Conservation (phyloP, 1,284 basidiomycete genomes). For the Microbotryum intermedium region DNA sequence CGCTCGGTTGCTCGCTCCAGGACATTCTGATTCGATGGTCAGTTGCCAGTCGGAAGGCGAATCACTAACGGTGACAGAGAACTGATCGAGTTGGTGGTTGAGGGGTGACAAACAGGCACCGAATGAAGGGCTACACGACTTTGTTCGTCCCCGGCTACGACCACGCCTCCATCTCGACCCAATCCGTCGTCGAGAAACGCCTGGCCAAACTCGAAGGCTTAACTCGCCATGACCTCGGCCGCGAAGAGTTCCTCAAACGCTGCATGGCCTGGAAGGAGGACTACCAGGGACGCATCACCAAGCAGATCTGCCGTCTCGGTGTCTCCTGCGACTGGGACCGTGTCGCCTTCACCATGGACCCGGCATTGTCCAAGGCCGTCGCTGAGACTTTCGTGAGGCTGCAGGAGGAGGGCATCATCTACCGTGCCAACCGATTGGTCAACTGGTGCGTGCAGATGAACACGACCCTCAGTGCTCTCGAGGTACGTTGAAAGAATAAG, state of each 20-base stretch:
- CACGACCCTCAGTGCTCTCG: conserved; percentile 92
- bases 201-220: conserved; percentile 73
- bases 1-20: conserved; percentile 84
- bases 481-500: conserved; percentile 58
- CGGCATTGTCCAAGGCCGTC: conserved; percentile 77
- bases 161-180: conserved; percentile 97
- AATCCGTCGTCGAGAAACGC: conserved; percentile 94
- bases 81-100: too few relatives aligned
- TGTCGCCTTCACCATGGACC: conserved; percentile 92
- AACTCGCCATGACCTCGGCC: conserved; percentile 86
- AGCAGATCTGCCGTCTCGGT: conserved; percentile 80
- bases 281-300: conserved; percentile 87
- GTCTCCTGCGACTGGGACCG: conserved; percentile 92
- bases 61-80: background rate
- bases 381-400: conserved; percentile 84
- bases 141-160: conserved; percentile 93
- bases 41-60: conserved; percentile 39
- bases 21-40: conserved; percentile 81
- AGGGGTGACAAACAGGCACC: conserved; percentile 63
- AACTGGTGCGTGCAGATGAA: conserved; percentile 98
- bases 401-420: conserved; percentile 87
- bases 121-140: conserved; percentile 89
- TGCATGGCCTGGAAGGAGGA: conserved; percentile 98
- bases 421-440: conserved; percentile 92
- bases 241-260: conserved; percentile 82